A percentile compares a stretch with the other conserved stretches of the same genome.
Conservation (phyloP, 2,329 filamentous ascomycete genomes). For the Stemphylium vesicarium region DNA sequence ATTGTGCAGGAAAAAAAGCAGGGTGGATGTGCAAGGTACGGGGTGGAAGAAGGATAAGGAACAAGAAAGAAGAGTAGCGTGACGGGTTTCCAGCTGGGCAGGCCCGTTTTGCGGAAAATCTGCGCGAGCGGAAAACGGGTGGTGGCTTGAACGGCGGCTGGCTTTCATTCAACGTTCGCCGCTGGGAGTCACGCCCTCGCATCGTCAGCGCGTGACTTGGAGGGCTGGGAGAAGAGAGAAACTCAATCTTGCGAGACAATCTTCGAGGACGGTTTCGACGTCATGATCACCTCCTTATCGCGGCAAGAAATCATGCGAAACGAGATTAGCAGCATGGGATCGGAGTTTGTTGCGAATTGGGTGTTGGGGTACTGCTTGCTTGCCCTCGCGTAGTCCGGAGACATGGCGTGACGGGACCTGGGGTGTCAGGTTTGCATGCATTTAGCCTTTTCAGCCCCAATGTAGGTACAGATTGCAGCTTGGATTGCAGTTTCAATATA, state of each 20-base stretch:
- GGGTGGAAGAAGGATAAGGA: too few species aligned
- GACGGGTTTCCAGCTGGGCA: too few species aligned
- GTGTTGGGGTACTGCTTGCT: neutral
- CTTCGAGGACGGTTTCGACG: slow-evolving; percentile 1
- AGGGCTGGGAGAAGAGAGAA: neutral
- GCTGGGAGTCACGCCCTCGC: too few species aligned
- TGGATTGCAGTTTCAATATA: slow-evolving; percentile 8
- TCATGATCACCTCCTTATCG: slow-evolving; percentile 15
- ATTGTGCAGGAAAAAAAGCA: too few species aligned
- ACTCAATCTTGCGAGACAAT: neutral
- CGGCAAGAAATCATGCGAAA: slow-evolving; percentile 8
- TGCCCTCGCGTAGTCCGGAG: neutral
- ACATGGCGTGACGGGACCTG: slow-evolving; percentile 8
- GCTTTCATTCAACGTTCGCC: too few species aligned
- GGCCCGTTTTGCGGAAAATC: too few species aligned
- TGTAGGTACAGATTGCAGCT: slow-evolving; percentile 5
- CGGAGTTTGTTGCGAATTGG: neutral
- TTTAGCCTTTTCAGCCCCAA: slow-evolving; percentile 5
- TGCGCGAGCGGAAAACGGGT: too few species aligned
- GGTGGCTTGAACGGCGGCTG: too few species aligned
- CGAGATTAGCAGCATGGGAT: slow-evolving; percentile 10
- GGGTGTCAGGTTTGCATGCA: neutral
- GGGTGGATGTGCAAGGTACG: too few species aligned
- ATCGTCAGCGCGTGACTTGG: neutral
- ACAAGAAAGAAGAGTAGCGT: too few species aligned